Evolutionary conservation across 2,329 filamentous ascomycete species (phyloP).

Genomic region (Ascocoryne sarcoides): DNA sequence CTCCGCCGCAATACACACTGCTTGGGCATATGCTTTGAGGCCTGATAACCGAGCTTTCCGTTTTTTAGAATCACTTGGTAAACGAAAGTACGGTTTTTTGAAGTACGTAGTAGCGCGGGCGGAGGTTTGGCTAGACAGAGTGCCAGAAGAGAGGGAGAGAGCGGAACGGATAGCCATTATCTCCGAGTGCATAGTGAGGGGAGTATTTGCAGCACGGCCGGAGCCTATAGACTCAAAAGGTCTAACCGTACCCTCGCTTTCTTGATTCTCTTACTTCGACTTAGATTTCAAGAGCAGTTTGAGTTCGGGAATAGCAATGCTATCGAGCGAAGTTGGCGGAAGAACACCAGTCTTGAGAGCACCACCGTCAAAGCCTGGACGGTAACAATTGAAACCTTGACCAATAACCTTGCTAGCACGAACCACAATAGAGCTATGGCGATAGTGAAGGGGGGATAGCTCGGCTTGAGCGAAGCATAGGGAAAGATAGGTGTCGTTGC

Average conservation of each 20-base stretch:
- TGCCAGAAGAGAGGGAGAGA: slow-evolving; percentile 35
- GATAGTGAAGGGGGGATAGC: slow-evolving; percentile 39
- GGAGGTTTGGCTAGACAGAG: slow-evolving; percentile 30
- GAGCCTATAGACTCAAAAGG: slow-evolving; percentile 33
- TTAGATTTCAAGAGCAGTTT: slow-evolving; percentile 28
- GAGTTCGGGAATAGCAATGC: slow-evolving; percentile 28
- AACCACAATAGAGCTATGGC: slow-evolving; percentile 42
- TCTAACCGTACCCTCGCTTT: slow-evolving; percentile 10
- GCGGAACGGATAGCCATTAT: slow-evolving; percentile 48
- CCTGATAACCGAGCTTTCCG: slow-evolving; percentile 34
- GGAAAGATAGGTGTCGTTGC: slow-evolving; percentile 38
- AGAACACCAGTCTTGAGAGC: slow-evolving; percentile 39
- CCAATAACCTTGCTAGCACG: slow-evolving; percentile 45
- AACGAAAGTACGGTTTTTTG: slow-evolving; percentile 42
- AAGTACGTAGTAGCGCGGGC: slow-evolving; percentile 32
- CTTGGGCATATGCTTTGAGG: slow-evolving; percentile 37
- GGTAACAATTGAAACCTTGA: slow-evolving; percentile 41
- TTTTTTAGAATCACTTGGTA: slow-evolving; percentile 40
- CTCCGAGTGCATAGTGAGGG: slow-evolving; percentile 44
- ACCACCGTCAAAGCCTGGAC: slow-evolving; percentile 40
- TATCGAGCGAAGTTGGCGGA: slow-evolving; percentile 22
- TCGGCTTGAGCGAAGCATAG: slow-evolving; percentile 44
- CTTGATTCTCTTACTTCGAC: slow-evolving; percentile 28
- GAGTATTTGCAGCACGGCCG: slow-evolving; percentile 33
- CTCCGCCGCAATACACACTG: slow-evolving; percentile 30